Conservation (phyloP, 352 stramenopile species). For the Phytopythium mirpurense region DNA sequence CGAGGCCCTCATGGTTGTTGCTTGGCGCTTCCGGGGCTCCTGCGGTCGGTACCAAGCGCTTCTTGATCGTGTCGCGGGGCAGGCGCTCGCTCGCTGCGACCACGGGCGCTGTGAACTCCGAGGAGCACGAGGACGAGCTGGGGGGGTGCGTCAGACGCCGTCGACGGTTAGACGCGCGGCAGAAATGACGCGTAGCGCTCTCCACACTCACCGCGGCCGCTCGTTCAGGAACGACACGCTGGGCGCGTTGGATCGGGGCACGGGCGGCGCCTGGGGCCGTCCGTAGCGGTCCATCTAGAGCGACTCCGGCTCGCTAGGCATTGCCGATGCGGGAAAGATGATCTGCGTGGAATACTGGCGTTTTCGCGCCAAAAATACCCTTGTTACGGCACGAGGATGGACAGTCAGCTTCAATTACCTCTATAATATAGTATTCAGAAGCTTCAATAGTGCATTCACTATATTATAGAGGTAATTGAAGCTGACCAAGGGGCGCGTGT, state of each 20-base stretch:
- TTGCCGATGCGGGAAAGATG: background rate
- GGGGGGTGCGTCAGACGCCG: too few relatives aligned
- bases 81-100: background rate
- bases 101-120: background rate
- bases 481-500: background rate
- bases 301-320: background rate
- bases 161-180: background rate
- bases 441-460: too few relatives aligned
- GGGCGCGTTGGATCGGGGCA: slow-evolving; percentile 12
- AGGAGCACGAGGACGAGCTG: background rate
- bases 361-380: background rate
- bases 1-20: slow-evolving; percentile 1
- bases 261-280: slow-evolving; percentile 18
- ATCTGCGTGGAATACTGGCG: too few relatives aligned
- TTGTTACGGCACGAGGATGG: too few relatives aligned
- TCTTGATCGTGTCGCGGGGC: background rate
- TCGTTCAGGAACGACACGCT: slow-evolving; percentile 40
- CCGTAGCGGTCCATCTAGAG: slow-evolving; percentile 39
- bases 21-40: background rate
- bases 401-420: background rate
- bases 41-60: background rate
- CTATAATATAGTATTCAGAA: too few relatives aligned
- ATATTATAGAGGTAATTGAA: background rate
- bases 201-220: slow-evolving; percentile 17
- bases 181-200: background rate